A percentile compares a stretch with the other conserved stretches of the same genome.
Evolutionary conservation across 345 rosid species (phyloP).

Genomic region (Anacardium occidentale): DNA sequence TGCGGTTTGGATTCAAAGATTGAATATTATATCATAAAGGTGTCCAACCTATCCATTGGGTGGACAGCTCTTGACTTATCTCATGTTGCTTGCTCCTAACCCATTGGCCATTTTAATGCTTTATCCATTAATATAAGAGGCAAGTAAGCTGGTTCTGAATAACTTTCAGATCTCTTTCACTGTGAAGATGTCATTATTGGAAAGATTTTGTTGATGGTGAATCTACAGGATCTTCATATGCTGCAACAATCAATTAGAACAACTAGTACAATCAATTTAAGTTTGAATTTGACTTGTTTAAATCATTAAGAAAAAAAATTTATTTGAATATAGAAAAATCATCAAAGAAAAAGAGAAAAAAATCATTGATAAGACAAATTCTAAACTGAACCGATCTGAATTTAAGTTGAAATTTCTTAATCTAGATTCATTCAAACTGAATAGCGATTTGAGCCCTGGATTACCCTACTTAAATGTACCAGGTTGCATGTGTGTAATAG

Average conservation of each 20-base stretch:
- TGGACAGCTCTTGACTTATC: neutral
- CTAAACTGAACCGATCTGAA: too few relatives aligned
- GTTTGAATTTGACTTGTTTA: too few relatives aligned
- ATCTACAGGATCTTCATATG: neutral
- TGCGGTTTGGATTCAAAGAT: constrained; percentile 22
- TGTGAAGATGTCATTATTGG: neutral
- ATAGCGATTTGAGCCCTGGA: too few relatives aligned
- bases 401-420: too few relatives aligned
- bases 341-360: too few relatives aligned
- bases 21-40: neutral
- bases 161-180: neutral
- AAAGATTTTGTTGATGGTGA: neutral
- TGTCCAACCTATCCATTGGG: neutral
- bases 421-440: too few relatives aligned
- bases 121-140: neutral
- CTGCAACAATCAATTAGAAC: neutral
- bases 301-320: too few relatives aligned
- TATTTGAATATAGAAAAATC: too few relatives aligned
- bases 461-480: too few relatives aligned
- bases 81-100: neutral
- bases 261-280: too few relatives aligned
- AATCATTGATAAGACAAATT: too few relatives aligned
- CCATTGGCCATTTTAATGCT: neutral
- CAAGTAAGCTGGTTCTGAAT: neutral
- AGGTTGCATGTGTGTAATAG: too few relatives aligned